phyloP scores from a whole-genome alignment of 257 asterid species.

The Mitragyna speciosa region DNA sequence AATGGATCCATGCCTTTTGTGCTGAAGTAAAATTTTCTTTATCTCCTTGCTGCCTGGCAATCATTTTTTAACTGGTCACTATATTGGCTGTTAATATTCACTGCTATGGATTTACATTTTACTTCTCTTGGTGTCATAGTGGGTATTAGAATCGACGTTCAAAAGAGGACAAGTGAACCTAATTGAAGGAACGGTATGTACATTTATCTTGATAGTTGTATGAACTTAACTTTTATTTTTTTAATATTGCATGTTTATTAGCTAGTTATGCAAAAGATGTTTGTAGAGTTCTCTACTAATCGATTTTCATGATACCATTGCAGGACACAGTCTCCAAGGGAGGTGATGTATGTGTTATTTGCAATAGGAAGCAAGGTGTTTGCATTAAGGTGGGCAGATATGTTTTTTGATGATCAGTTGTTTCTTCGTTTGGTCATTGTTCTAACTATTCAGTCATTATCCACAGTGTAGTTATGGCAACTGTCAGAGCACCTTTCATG shows the following conservation, averaged over 20 bases:
- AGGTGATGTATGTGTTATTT: conserved; percentile 60
- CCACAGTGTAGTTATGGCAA: conserved; percentile 94
- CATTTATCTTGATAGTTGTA: background rate
- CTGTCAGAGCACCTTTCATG: conserved; percentile 89
- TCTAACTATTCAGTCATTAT: conserved; percentile 21
- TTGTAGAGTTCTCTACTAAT: background rate
- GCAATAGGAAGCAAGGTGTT: conserved; percentile 83
- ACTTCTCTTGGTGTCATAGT: conserved; percentile 50
- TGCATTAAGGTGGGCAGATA: conserved; percentile 71
- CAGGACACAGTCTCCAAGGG: conserved; percentile 76
- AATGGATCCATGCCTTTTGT: conserved; percentile 96
- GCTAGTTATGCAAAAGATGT: background rate
- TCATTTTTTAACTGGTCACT: conserved; percentile 19
- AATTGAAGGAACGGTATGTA: conserved; percentile 72
- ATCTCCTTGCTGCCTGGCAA: conserved; percentile 11
- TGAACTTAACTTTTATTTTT: background rate
- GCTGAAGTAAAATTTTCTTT: conserved; percentile 75
- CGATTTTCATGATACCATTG: conserved; percentile 6
- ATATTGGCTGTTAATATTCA: conserved; percentile 15
- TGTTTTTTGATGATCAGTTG: background rate
- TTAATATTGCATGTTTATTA: background rate
- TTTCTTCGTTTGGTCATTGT: conserved; percentile 3
- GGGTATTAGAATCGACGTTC: conserved; percentile 82
- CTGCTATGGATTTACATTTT: conserved; percentile 26
- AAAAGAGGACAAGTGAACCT: conserved; percentile 80